Evolutionary conservation across 2,329 filamentous ascomycete genomes (phyloP).

Genomic region (Zasmidium citrigriseum): DNA sequence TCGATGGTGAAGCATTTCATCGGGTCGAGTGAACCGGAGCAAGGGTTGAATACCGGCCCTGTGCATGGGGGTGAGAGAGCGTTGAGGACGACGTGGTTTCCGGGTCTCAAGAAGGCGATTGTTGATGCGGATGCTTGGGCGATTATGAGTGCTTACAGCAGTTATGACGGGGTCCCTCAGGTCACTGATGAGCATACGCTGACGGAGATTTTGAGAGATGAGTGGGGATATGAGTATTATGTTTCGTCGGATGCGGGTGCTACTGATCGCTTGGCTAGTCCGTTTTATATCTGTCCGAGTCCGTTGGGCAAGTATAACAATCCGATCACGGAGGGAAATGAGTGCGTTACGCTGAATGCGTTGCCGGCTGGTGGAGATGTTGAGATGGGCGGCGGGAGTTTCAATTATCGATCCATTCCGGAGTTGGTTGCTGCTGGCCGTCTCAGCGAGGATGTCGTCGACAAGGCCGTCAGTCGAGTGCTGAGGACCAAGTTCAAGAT

Average conservation of each 20-base stretch:
- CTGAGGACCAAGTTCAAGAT: conserved; percentile 68
- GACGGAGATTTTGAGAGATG: conserved; percentile 67
- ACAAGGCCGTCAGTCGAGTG: conserved; percentile 66
- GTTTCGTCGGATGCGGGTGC: conserved; percentile 68
- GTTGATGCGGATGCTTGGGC: conserved; percentile 67
- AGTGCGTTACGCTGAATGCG: conserved; percentile 63
- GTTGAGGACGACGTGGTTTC: conserved; percentile 55
- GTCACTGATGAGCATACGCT: conserved; percentile 66
- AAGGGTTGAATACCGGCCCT: conserved; percentile 69
- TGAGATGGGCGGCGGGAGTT: conserved; percentile 76
- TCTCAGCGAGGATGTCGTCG: conserved; percentile 60
- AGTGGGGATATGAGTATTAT: conserved; percentile 74
- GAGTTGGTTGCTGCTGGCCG: conserved; percentile 63
- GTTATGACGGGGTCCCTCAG: conserved; percentile 70
- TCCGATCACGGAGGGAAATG: conserved; percentile 59
- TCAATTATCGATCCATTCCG: conserved; percentile 68
- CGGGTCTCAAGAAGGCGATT: conserved; percentile 68
- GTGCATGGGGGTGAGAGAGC: conserved; percentile 59
- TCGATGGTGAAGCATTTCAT: conserved; percentile 77
- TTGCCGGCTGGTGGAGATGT: conserved; percentile 71
- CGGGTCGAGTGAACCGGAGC: conserved; percentile 68
- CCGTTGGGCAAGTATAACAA: conserved; percentile 34
- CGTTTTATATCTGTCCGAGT: conserved; percentile 64
- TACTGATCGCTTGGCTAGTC: conserved; percentile 66
- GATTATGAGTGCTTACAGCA: conserved; percentile 73